Conservation (phyloP, 306 rosid species). For the Cucurbita ficifolia region DNA sequence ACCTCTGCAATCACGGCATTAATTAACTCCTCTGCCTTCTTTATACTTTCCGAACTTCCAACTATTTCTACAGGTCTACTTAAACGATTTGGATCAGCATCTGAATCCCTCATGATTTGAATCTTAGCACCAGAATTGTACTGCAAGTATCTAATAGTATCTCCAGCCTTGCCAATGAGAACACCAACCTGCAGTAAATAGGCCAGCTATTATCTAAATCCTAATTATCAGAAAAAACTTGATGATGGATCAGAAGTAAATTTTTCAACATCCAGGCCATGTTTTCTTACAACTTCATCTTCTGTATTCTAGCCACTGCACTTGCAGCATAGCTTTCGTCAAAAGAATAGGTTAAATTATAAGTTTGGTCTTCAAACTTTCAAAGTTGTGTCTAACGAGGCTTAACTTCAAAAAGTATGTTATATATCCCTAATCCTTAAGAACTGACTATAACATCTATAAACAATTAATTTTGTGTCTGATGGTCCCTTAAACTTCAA, state of each 20-base stretch:
- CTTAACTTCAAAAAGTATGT: background rate
- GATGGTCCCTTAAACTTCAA: background rate
- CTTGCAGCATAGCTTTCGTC: background rate
- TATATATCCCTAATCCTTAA: background rate
- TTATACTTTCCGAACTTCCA: constrained; percentile 66
- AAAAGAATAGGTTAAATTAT: background rate
- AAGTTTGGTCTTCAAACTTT: background rate
- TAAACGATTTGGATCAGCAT: constrained; percentile 49
- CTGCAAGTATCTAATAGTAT: constrained; percentile 77
- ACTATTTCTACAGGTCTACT: constrained; percentile 75
- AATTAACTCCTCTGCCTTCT: constrained; percentile 78
- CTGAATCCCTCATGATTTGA: constrained; percentile 85
- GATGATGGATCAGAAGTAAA: background rate
- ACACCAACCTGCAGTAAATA: constrained; percentile 74
- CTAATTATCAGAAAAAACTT: background rate
- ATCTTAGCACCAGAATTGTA: constrained; percentile 90
- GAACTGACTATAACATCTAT: background rate
- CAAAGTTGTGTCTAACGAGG: background rate
- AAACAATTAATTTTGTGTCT: background rate
- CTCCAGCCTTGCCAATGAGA: constrained; percentile 97
- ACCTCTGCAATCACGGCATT: constrained; percentile 94
- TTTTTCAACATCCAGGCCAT: background rate
- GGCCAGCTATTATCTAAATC: background rate
- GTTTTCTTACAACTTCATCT: background rate
- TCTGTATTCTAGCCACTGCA: background rate